Conservation (phyloP, 1,284 basidiomycete genomes). For the Agaricales sp. region DNA sequence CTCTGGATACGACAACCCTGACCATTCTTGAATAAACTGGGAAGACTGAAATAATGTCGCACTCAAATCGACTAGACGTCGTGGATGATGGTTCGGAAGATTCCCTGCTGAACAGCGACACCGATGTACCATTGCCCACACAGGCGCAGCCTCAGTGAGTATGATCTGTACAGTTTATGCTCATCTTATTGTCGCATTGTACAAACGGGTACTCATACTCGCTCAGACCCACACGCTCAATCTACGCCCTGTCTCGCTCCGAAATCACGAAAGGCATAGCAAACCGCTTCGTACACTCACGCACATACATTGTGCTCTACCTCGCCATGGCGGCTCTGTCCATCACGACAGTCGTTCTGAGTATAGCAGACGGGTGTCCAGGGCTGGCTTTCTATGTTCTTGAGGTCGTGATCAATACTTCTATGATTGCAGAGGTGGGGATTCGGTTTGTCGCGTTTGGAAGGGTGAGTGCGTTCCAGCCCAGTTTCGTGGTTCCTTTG, state of each 20-base stretch:
- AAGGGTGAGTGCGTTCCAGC: conserved; percentile 57
- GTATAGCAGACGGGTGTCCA: conserved; percentile 71
- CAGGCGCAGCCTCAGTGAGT: no score
- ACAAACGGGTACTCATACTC: conserved; percentile 6
- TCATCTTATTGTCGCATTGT: no score
- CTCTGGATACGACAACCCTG: background rate
- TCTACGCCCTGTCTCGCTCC: conserved; percentile 68
- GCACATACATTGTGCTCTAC: conserved; percentile 77
- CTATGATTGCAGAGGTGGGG: conserved; percentile 89
- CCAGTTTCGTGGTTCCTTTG: no score
- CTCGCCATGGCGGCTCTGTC: conserved; percentile 84
- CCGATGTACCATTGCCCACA: background rate
- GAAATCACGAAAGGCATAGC: conserved; percentile 76
- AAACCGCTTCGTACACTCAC: conserved; percentile 78
- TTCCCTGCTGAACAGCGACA: background rate
- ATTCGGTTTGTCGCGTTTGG: conserved; percentile 88
- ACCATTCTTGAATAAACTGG: no score
- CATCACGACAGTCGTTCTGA: conserved; percentile 85
- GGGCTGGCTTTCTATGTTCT: conserved; percentile 80
- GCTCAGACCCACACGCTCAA: conserved; percentile 59
- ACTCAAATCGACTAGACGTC: no score
- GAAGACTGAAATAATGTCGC: no score
- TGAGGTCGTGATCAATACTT: conserved; percentile 82
- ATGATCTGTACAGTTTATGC: no score
- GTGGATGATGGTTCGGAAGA: no score